Base-by-base conservation (phyloP, 176 grass and related monocot species). In the Triticum monococcum region DNA sequence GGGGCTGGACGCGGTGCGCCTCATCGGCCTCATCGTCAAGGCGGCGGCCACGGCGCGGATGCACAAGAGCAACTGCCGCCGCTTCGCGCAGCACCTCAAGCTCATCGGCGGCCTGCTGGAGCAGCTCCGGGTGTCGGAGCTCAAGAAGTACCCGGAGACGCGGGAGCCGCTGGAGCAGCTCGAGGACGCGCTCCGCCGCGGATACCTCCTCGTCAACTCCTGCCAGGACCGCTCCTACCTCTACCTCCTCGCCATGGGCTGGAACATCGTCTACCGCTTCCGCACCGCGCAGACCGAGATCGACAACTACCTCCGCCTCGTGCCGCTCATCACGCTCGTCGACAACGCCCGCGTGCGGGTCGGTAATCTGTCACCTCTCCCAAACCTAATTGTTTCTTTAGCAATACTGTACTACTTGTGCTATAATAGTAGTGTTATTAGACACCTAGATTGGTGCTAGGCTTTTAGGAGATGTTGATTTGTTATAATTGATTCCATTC, bases 261-360 rank as follows among this genome's bases (percentile, higher is more conserved):
- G 97, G 97, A 99, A 90, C 83, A 91, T 99, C 45, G 92, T 94
- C 30, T 96, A 94, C 81, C 94, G 91, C 65, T 99, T 99, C 83
- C 87, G 87, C 16, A 94, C 86, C 82, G 97, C 85, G 46, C 94
- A 99, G 94, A 89, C 8, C 74, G 97, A 99, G 92, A 99, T 99
- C 73, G 97, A 99, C 72, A 91, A 93, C 36, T 96, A 99, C 73
- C 87, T 99, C 20, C 80, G 87, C 46, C 89, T 99, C 63, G 94
- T 99, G 38, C 97, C 97, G 26, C 92, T 99, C 86, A 91, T 99
- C 83, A 94, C 90, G 12, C 97, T 99, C 52, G 97, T 96, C 57
- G 96, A 98, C 79, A 90, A 95, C 67, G 87, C 89, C 8, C 81
- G 93, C 64, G 88, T 95, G 10, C 86, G 90, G 93, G 96, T 96